A percentile compares a stretch with the other conserved stretches of the same genome.
phyloP scores from a whole-genome alignment of 2,329 filamentous ascomycete genomes.

The Chalaropsis thielavioides region DNA sequence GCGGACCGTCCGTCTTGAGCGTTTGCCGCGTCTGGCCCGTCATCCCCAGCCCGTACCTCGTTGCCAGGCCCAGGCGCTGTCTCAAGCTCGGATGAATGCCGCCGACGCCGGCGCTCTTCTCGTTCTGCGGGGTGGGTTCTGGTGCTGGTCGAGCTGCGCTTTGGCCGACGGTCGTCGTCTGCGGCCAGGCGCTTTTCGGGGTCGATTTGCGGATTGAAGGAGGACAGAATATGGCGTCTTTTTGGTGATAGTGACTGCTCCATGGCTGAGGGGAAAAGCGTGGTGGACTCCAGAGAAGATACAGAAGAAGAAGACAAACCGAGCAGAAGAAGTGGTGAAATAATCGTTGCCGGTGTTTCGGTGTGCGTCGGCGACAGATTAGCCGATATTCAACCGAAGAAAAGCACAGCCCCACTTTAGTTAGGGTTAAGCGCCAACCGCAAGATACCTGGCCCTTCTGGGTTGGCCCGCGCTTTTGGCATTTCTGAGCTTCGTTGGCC shows the following conservation, averaged over 20 bases:
- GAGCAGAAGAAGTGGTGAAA: no score
- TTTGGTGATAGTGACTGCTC: constrained; percentile 24
- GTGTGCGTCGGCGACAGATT: constrained; percentile 1
- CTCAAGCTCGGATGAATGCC: not conserved
- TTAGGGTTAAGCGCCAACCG: not conserved
- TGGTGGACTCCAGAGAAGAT: not conserved
- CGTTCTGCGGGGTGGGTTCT: not conserved
- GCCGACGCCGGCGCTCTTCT: not conserved
- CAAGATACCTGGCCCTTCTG: not conserved
- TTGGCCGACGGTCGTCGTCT: not conserved
- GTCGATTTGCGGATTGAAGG: constrained; percentile 29
- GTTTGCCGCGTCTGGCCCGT: not conserved
- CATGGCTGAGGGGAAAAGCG: not conserved
- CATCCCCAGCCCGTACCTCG: not conserved
- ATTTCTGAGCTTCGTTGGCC: not conserved
- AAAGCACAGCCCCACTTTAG: not conserved
- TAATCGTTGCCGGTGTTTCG: no score
- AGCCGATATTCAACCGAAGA: not conserved
- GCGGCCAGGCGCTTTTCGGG: constrained; percentile 5
- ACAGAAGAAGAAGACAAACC: not conserved
- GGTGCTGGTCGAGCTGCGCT: not conserved
- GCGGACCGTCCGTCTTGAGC: not conserved
- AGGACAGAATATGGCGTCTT: constrained; percentile 36
- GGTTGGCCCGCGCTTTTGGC: not conserved
- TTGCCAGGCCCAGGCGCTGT: not conserved